Evolutionary conservation across 116 monocot species (phyloP).

Genomic region (Papilionanthe hybrid): DNA sequence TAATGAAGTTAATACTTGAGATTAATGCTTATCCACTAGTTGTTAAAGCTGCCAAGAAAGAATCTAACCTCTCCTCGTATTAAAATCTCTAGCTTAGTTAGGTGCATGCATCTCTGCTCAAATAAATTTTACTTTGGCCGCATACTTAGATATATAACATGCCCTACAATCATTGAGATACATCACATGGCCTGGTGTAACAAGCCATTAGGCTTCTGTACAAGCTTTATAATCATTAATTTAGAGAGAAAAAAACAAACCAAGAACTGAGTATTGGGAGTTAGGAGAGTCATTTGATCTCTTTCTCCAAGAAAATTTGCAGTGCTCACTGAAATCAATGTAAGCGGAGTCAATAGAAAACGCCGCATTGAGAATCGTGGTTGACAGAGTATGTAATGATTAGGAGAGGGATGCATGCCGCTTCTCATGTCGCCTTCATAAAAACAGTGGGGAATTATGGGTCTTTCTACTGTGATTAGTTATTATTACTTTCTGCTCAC

Average conservation of each 20-base stretch:
- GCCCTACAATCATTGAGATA: neutral
- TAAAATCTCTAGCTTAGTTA: too few species aligned
- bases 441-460: neutral
- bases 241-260: neutral
- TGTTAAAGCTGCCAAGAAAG: too few species aligned
- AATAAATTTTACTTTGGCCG: too few species aligned
- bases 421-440: neutral
- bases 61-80: too few species aligned
- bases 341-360: neutral
- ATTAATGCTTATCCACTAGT: too few species aligned
- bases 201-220: neutral
- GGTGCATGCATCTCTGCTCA: too few species aligned
- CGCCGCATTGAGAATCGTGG: neutral
- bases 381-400: neutral
- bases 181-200: neutral
- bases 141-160: neutral
- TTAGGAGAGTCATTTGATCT: neutral
- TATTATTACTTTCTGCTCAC: neutral
- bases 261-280: neutral
- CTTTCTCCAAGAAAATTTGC: neutral
- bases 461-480: neutral
- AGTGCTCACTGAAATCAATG: neutral
- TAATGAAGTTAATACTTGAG: too few species aligned
- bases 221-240: neutral
- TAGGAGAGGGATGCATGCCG: constrained; percentile 5